Percentiles rank a stretch among this genome's conserved stretches.
Conservation (phyloP, 148 eudicot genomes). For the Silene uniflora region DNA sequence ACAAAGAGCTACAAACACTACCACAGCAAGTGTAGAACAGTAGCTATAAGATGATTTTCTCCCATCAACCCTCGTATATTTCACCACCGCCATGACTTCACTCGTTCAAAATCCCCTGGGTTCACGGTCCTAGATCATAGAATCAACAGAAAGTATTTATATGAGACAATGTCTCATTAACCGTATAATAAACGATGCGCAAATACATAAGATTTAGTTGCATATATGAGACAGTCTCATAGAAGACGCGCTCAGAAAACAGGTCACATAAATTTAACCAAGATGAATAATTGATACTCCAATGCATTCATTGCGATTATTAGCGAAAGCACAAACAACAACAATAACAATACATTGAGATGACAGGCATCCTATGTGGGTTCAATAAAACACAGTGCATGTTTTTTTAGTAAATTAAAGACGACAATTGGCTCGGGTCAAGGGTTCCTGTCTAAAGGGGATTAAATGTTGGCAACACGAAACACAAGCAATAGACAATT, state of each 20-base stretch:
- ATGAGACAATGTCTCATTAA: background rate
- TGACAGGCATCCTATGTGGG: background rate
- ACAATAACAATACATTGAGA: background rate
- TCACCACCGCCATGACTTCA: constrained; percentile 51
- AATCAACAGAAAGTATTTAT: background rate
- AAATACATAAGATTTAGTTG: background rate
- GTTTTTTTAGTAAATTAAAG: too few species aligned
- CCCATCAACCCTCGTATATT: constrained; percentile 61
- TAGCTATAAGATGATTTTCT: constrained; percentile 52
- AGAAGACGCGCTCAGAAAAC: too few species aligned
- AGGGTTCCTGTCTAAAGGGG: background rate
- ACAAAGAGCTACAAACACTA: constrained; percentile 62
- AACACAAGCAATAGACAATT: too few species aligned
- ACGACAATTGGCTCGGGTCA: too few species aligned
- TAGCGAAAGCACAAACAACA: too few species aligned
- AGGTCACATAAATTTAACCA: too few species aligned
- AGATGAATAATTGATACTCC: too few species aligned
- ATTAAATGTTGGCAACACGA: background rate
- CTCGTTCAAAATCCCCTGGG: constrained; percentile 5
- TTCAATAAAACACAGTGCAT: background rate
- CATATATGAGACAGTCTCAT: background rate
- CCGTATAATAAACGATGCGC: background rate
- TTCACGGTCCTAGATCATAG: background rate
- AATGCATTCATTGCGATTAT: too few species aligned
- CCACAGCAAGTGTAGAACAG: constrained; percentile 54